Evolutionary conservation across 305 asterid species (phyloP).

Genomic region (Fraxinus dipetala): DNA sequence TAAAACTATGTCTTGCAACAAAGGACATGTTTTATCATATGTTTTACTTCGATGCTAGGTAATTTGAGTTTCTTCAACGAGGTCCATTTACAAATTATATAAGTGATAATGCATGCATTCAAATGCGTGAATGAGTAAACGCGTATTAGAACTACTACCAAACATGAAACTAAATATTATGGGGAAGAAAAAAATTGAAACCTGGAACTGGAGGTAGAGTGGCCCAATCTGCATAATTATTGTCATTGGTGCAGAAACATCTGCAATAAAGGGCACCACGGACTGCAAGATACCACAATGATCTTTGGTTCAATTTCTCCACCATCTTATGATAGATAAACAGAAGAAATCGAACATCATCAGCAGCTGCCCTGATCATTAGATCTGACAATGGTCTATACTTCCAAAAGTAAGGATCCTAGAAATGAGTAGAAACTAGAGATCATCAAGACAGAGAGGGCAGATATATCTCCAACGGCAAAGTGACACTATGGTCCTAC

Average conservation of each 20-base stretch:
- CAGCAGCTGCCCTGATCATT: conserved; percentile 98
- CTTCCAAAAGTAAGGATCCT: conserved; percentile 93
- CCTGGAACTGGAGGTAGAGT: conserved; percentile 86
- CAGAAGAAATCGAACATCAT: conserved; percentile 91
- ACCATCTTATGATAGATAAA: conserved; percentile 71
- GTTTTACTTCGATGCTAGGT: background rate
- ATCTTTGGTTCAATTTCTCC: conserved; percentile 66
- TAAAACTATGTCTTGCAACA: background rate
- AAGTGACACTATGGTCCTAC: background rate
- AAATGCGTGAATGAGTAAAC: conserved; percentile 7
- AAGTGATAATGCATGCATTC: background rate
- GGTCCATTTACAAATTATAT: conserved; percentile 10
- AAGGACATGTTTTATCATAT: background rate
- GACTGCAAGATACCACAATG: conserved; percentile 81
- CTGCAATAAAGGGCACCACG: conserved; percentile 97
- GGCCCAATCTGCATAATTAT: conserved; percentile 73
- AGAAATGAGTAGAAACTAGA: conserved; percentile 27
- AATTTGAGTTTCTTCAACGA: conserved; percentile 3
- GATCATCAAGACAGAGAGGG: conserved; percentile 22
- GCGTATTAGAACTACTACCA: conserved; percentile 10
- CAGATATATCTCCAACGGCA: conserved; percentile 4
- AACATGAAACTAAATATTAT: background rate
- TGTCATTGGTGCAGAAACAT: conserved; percentile 79
- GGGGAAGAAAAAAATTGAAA: conserved; percentile 24
- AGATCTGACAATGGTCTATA: conserved; percentile 79